These are phyloP conservation scores for Raphanus sativus DNA, from an alignment of 345 rosid species.

Conservation along the genomic window DNA sequence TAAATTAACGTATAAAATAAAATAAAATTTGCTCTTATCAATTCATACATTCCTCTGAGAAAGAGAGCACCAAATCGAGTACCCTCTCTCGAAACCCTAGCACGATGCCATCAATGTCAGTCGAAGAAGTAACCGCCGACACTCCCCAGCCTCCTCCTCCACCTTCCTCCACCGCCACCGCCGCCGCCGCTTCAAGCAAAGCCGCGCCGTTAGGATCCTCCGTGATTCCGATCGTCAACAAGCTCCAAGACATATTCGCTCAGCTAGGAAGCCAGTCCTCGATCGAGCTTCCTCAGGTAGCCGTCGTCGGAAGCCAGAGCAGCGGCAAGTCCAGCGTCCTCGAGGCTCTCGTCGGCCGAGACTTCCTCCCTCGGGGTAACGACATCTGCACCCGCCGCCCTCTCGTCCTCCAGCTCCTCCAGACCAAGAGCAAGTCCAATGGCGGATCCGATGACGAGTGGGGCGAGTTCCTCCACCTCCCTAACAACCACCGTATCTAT, in stretches of 20 bases:
- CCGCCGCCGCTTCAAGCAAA: constrained; percentile 16
- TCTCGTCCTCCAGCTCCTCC: constrained; percentile 90
- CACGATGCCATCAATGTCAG: constrained; percentile 34
- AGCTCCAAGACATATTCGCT: constrained; percentile 93
- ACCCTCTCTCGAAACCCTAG: constrained; percentile 2
- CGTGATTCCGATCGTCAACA: constrained; percentile 91
- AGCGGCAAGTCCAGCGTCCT: constrained; percentile 99
- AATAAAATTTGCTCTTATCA: neutral
- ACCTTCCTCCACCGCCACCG: constrained; percentile 28
- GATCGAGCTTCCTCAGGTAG: constrained; percentile 96
- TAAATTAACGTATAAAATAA: neutral
- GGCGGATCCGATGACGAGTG: constrained; percentile 80
- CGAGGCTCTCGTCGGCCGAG: constrained; percentile 96
- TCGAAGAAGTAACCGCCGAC: constrained; percentile 12
- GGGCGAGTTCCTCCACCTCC: constrained; percentile 94
- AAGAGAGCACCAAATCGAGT: constrained; percentile 17
- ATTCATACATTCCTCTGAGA: neutral
- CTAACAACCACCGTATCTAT: constrained; percentile 59
- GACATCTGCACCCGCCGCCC: constrained; percentile 98
- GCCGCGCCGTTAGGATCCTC: constrained; percentile 74
- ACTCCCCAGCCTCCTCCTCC: constrained; percentile 39
- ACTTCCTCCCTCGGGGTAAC: constrained; percentile 87
- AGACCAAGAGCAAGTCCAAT: constrained; percentile 62
- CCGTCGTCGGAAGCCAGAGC: constrained; percentile 97
- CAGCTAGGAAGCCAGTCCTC: constrained; percentile 89